Base-by-base conservation (phyloP, 768 basidiomycete species). In the Podaxis carcinomalis region DNA sequence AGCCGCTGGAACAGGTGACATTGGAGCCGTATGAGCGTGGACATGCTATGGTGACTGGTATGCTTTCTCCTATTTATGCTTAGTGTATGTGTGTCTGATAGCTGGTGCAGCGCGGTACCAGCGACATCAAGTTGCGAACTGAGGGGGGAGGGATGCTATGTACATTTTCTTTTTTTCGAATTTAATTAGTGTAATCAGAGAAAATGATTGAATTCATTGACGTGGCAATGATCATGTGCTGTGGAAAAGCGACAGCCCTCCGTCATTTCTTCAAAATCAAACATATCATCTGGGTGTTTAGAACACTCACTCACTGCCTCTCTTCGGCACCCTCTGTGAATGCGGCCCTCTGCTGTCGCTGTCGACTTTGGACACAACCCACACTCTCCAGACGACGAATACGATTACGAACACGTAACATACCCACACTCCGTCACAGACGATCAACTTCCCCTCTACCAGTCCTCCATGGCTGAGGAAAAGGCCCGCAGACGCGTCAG, bases 1-100 rank as follows among this genome's bases (percentile, higher is more conserved):
- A 95, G 79, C 95, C 97, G 13, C 79, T 95, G 52, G 95, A 98
- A 72, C 96, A 98, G 78, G 86, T 98, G 1, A 97, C 96, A 3
- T 78, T 99, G 40, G 97, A 98, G 75, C 92, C 92, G 2, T 93
- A 94, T 68, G 92, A 94, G 73, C 83, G 92, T 70, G 92, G 93
- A 68, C 92, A 94, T 67, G 92, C 92, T 2, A 94, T 94, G 90
- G 90, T 94, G 21, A 84, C 89, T 62, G 91, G 88, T 90, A 67
- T 56, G 87, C 66, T 9, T 47, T 44, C 46, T 49, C 42, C 42
- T 44, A 44, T 44, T 21, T 21, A 2, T 94, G 19, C 83, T 88
- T 61, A 90, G 88, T 89, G 66, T 57, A 86, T 66, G 6, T 47
- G 37, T 44, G 44, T 25, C 19, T 23, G 13, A 14, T 10, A 25